Base-by-base conservation (phyloP, 2,329 filamentous ascomycete species). In the Ramularia endophylla region DNA sequence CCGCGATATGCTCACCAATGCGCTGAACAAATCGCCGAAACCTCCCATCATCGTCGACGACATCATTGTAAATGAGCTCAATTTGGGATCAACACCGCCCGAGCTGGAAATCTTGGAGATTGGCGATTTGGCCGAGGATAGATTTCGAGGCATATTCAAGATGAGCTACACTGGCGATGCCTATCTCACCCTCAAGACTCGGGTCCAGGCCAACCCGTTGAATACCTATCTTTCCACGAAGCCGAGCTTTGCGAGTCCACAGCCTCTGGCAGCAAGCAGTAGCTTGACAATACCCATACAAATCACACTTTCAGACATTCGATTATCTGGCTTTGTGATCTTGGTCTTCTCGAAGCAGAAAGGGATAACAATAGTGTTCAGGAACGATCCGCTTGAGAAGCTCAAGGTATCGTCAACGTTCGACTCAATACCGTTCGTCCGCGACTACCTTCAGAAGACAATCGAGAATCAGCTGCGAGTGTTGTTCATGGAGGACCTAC, bases 11-110 rank as follows among this genome's bases (percentile, higher is more conserved):
- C 77, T 98, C 57, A 98, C 92, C 18, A 83, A 86, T 43, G 92
- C 92, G 27, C 75, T 98, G 59, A 98, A 98, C 76, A 97, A 97
- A 70, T 92, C 87, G 40, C 89, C 90, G 28, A 97, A 97, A 62
- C 92, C 92, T 43, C 92, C 92, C 46, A 97, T 97, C 62, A 98
- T 98, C 63, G 92, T 97, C 70, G 92, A 95, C 75, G 92, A 98
- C 67, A 97, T 98, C 69, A 79, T 95, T 64, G 92, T 98, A 54
- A 95, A 87, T 66, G 92, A 98, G 70, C 78, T 98, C 65, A 98
- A 98, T 67, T 77, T 98, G 48, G 92, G 92, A 61, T 89, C 87
- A 47, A 87, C 94, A 36, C 90, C 92, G 34, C 92, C 92, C 8
- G 87, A 97, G 61, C 71, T 98, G 58, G 92, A 98, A 68, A 97